These are phyloP conservation scores for Pyracantha coccinea DNA, from an alignment of 331 rosid genomes.

Conservation along the genomic window DNA sequence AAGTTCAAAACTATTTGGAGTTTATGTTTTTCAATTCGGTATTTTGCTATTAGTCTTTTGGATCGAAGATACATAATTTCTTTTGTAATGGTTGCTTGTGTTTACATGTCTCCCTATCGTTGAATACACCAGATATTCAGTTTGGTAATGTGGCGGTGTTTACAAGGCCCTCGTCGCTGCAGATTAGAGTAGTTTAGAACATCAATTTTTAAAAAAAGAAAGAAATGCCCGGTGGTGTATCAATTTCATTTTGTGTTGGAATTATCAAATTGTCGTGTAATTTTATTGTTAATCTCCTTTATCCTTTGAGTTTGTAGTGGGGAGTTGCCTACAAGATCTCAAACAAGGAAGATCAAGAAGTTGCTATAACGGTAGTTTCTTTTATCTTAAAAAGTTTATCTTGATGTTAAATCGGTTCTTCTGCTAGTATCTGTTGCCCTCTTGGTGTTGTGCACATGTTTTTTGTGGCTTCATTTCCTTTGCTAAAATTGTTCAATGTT, in stretches of 20 bases:
- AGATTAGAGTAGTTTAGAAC: too few relatives aligned
- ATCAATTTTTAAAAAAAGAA: too few relatives aligned
- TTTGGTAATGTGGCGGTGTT: too few relatives aligned
- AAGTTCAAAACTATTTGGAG: background rate
- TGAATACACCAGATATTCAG: background rate
- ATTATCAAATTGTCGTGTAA: constrained; percentile 10
- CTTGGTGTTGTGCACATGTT: background rate
- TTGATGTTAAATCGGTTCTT: background rate
- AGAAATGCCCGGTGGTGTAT: background rate
- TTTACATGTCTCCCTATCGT: background rate
- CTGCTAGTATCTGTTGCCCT: background rate
- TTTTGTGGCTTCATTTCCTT: background rate
- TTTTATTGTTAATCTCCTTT: background rate
- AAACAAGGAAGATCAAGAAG: constrained; percentile 73
- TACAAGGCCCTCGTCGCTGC: too few relatives aligned
- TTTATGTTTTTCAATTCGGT: background rate
- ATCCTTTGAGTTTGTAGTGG: constrained; percentile 57
- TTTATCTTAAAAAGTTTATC: background rate
- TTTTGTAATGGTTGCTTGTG: too few relatives aligned
- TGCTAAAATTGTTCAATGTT: background rate
- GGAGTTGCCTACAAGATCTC: constrained; percentile 84
- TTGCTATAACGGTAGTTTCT: constrained; percentile 52
- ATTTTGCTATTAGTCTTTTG: background rate
- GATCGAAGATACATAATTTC: too few relatives aligned
- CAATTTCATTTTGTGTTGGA: background rate